A percentile compares a stretch with the other conserved stretches of the same genome.
Conservation (phyloP, 176 grass and related monocot species). For the Lolium rigidum region DNA sequence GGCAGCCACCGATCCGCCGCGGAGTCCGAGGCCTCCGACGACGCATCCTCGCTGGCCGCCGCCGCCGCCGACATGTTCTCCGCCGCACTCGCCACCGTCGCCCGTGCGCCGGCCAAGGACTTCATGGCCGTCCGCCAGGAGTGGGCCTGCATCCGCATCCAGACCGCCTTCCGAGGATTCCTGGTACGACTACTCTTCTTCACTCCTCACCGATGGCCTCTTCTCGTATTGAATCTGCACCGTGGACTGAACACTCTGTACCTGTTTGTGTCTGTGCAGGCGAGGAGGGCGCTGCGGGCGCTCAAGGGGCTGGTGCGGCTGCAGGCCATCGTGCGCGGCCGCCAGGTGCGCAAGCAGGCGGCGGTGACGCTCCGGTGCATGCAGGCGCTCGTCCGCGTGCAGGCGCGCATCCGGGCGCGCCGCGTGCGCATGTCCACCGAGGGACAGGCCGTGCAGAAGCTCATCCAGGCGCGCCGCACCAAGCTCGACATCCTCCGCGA, state of each 20-base stretch:
- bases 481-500: slow-evolving; percentile 80
- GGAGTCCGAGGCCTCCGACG: slow-evolving; percentile 70
- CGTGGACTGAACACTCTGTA: background rate
- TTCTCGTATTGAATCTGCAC: background rate
- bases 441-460: slow-evolving; percentile 88
- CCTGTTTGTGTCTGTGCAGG: slow-evolving; percentile 42
- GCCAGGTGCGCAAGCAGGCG: slow-evolving; percentile 95
- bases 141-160: slow-evolving; percentile 91
- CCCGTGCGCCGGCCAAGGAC: slow-evolving; percentile 81
- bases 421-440: slow-evolving; percentile 91
- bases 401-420: slow-evolving; percentile 85
- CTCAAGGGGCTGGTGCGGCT: slow-evolving; percentile 87
- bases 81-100: slow-evolving; percentile 70
- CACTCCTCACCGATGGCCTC: background rate
- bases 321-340: slow-evolving; percentile 93
- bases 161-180: slow-evolving; percentile 90
- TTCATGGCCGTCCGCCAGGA: slow-evolving; percentile 89
- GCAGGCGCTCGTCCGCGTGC: slow-evolving; percentile 97
- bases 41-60: slow-evolving; percentile 56
- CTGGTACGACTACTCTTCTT: slow-evolving; percentile 54
- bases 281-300: slow-evolving; percentile 68
- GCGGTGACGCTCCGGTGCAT: slow-evolving; percentile 94
- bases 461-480: slow-evolving; percentile 64
- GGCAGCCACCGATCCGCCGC: slow-evolving; percentile 51
- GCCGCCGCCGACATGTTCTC: slow-evolving; percentile 58